phyloP scores from a whole-genome alignment of 1,284 basidiomycete genomes.

The Psilocybe mexicana region DNA sequence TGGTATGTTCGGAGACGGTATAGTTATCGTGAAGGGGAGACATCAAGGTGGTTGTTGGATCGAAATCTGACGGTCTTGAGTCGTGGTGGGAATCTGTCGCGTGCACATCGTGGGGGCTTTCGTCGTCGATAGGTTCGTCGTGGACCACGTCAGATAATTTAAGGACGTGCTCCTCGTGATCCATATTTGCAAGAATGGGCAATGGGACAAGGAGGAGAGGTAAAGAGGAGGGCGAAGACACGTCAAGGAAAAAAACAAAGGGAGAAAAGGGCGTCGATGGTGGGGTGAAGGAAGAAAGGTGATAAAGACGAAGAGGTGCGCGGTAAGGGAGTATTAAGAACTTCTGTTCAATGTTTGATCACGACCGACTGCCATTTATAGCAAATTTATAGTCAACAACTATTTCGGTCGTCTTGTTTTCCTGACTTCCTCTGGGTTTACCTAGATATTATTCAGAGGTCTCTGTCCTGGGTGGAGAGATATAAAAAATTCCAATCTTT shows the following conservation, averaged over 20 bases:
- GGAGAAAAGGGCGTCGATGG: neutral
- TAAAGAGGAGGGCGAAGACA: neutral
- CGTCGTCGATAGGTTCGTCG: conserved; percentile 62
- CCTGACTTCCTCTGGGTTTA: too few relatives aligned
- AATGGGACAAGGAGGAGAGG: conserved; percentile 8
- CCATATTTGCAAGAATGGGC: conserved; percentile 40
- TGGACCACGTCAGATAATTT: conserved; percentile 79
- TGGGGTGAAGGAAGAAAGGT: neutral
- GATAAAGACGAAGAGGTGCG: conserved; percentile 4
- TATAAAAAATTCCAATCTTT: too few relatives aligned
- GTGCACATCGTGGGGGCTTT: conserved; percentile 31
- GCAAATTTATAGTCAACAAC: conserved; percentile 8
- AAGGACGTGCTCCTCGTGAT: conserved; percentile 61
- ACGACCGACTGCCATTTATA: conserved; percentile 9
- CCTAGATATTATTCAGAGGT: too few relatives aligned
- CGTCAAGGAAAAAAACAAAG: conserved; percentile 1
- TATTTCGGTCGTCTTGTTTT: neutral
- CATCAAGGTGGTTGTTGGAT: conserved; percentile 32
- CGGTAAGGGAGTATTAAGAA: conserved; percentile 3
- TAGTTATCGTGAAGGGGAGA: conserved; percentile 39
- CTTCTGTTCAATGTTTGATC: conserved; percentile 1
- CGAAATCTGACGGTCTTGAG: conserved; percentile 37
- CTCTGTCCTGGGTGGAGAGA: too few relatives aligned
- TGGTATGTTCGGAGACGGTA: conserved; percentile 32
- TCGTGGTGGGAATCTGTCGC: conserved; percentile 28